These are phyloP conservation scores for Trichosporon asahii DNA, from an alignment of 1,284 basidiomycete species.

Conservation along the genomic window DNA sequence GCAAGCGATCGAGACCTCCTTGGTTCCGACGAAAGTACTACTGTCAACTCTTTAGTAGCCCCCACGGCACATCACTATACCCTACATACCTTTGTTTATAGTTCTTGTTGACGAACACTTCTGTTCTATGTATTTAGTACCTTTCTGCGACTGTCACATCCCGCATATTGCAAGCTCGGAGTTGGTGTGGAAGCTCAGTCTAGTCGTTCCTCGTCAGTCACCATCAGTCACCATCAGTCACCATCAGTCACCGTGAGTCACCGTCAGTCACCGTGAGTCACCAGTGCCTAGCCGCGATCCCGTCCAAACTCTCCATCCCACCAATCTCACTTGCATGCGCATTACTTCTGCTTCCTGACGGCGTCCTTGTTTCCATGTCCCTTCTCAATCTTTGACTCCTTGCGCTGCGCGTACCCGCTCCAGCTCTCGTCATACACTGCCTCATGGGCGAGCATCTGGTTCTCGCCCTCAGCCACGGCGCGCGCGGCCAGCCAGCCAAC, in stretches of 20 bases:
- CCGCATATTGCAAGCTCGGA: not conserved
- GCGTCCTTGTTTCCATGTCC: slow-evolving; percentile 6
- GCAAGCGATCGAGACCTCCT: not conserved
- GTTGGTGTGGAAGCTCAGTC: not conserved
- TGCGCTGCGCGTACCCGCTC: slow-evolving; percentile 38
- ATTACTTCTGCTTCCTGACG: not conserved
- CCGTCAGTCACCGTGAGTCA: not conserved
- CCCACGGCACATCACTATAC: not conserved
- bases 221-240: too few relatives aligned
- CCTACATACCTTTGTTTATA: not conserved
- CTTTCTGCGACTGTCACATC: not conserved
- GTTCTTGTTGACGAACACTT: not conserved
- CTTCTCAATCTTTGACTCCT: slow-evolving; percentile 30
- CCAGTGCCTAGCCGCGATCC: not conserved
- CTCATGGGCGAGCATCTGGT: slow-evolving; percentile 36
- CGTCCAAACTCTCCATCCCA: not conserved
- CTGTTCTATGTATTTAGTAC: not conserved
- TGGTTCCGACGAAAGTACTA: not conserved
- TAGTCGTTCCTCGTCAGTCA: not conserved
- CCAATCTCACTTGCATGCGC: not conserved
- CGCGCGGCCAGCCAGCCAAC: slow-evolving; percentile 82
- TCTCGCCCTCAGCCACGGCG: slow-evolving; percentile 77
- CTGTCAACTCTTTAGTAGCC: not conserved
- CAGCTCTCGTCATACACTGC: slow-evolving; percentile 54
- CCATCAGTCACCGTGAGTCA: too few relatives aligned